phyloP scores from a whole-genome alignment of 2,329 filamentous ascomycete species.

The Coniochaeta prunicola region DNA sequence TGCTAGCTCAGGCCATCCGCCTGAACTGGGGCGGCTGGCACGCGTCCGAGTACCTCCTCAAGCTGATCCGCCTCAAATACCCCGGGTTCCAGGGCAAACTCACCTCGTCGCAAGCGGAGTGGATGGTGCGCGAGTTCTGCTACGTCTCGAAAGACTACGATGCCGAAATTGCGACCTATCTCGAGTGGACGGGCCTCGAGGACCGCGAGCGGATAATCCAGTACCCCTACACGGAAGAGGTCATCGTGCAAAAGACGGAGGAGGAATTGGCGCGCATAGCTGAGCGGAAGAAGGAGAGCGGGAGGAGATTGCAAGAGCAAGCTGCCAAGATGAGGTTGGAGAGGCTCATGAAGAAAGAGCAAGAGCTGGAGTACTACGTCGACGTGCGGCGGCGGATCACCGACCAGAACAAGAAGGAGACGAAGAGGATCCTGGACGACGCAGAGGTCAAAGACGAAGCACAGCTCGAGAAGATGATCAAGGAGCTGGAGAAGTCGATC shows the following conservation, averaged over 20 bases:
- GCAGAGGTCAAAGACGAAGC: constrained; percentile 90
- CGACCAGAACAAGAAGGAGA: constrained; percentile 84
- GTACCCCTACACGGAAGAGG: constrained; percentile 87
- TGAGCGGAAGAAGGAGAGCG: constrained; percentile 92
- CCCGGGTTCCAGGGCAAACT: constrained; percentile 82
- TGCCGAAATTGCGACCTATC: constrained; percentile 62
- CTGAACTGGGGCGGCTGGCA: constrained; percentile 95
- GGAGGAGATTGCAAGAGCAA: constrained; percentile 84
- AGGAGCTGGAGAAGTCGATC: constrained; percentile 85
- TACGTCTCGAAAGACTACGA: constrained; percentile 85
- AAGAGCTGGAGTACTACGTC: constrained; percentile 91
- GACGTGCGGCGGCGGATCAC: constrained; percentile 66
- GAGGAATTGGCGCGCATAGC: constrained; percentile 87
- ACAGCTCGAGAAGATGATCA: constrained; percentile 75
- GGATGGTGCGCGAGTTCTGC: constrained; percentile 81
- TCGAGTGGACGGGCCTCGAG: constrained; percentile 90
- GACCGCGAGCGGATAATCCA: constrained; percentile 85
- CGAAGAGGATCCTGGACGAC: constrained; percentile 74
- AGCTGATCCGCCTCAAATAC: constrained; percentile 86
- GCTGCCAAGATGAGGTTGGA: constrained; percentile 96
- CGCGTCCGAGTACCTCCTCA: constrained; percentile 82
- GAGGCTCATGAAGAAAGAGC: constrained; percentile 90
- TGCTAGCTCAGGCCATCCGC: constrained; percentile 77
- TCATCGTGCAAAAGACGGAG: constrained; percentile 85
- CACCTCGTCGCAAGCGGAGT: constrained; percentile 77